These are phyloP conservation scores for Backusella macrospora DNA, from an alignment of 192 early-diverging fungal genomes.

Conservation along the genomic window DNA sequence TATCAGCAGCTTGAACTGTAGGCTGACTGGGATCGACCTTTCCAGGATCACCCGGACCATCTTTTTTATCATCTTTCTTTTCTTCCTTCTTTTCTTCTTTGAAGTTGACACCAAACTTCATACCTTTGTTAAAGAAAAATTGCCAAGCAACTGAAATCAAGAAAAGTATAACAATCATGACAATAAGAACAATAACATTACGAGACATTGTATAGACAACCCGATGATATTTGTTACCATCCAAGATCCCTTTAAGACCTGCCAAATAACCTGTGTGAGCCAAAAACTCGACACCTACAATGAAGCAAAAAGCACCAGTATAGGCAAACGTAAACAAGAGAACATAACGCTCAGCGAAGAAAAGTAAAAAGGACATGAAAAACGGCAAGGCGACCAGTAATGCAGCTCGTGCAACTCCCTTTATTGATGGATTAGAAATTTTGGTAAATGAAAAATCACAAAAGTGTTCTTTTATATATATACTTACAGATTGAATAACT, in stretches of 20 bases:
- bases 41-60: constrained; percentile 14
- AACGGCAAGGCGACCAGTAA: constrained; percentile 11
- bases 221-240: constrained; percentile 22
- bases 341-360: constrained; percentile 22
- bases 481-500: constrained; percentile 26
- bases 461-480: neutral
- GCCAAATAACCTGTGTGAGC: constrained; percentile 28
- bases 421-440: neutral
- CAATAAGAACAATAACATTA: constrained; percentile 19
- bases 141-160: constrained; percentile 27
- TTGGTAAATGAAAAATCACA: neutral
- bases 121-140: constrained; percentile 1
- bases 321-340: constrained; percentile 20
- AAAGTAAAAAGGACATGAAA: constrained; percentile 7
- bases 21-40: neutral
- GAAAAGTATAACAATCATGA: constrained; percentile 19
- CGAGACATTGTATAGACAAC: constrained; percentile 5
- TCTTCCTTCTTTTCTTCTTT: neutral
- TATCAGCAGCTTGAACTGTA: neutral
- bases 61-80: neutral
- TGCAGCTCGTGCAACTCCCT: constrained; percentile 5
- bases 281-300: constrained; percentile 25
- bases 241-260: constrained; percentile 16
- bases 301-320: constrained; percentile 21
- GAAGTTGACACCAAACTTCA: constrained; percentile 32